Conservation (phyloP, 2,329 filamentous ascomycete species). For the Diplodia corticola region DNA sequence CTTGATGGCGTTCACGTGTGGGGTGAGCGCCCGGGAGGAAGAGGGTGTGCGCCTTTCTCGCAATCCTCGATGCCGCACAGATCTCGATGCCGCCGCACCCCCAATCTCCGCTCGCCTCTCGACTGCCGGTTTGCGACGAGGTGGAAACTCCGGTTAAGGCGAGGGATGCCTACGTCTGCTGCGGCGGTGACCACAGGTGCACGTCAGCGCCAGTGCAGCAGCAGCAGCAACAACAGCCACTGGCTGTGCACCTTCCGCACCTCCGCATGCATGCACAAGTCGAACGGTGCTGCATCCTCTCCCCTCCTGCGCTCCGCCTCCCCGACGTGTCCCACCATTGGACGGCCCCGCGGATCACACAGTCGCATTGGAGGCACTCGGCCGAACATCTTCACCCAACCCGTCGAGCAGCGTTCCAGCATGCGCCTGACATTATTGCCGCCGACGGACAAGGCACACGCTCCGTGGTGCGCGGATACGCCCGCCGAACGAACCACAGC, state of each 20-base stretch:
- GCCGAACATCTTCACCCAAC: neutral
- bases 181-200: neutral
- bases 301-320: neutral
- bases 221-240: neutral
- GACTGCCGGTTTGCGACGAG: neutral
- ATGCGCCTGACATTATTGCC: neutral
- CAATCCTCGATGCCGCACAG: neutral
- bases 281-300: neutral
- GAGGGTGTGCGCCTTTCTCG: neutral
- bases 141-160: conserved; percentile 4
- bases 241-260: neutral
- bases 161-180: neutral
- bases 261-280: neutral
- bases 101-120: neutral
- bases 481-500: neutral
- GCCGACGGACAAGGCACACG: neutral
- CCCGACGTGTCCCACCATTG: neutral
- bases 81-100: neutral
- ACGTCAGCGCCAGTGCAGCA: conserved; percentile 11
- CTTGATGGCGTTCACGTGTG: neutral
- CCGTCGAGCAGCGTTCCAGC: neutral
- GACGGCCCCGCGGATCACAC: neutral
- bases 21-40: neutral
- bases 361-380: neutral
- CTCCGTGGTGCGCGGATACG: neutral